phyloP scores from a whole-genome alignment of 345 rosid species.

The Cardamine occulta region DNA sequence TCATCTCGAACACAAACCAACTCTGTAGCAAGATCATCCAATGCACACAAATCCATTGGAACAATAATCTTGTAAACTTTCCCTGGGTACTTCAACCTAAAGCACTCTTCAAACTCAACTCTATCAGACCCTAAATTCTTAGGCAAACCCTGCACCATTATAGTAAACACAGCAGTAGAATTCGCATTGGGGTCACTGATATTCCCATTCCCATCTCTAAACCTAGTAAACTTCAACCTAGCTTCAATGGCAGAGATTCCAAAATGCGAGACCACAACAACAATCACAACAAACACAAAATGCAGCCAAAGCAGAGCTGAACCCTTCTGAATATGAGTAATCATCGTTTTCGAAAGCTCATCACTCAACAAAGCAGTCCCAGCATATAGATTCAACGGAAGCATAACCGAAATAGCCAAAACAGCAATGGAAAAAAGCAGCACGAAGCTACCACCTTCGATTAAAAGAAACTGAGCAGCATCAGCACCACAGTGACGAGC shows the following conservation, averaged over 20 bases:
- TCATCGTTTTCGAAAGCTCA: slow-evolving; percentile 86
- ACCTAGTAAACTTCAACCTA: slow-evolving; percentile 79
- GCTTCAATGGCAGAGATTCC: slow-evolving; percentile 72
- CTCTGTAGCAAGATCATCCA: slow-evolving; percentile 89
- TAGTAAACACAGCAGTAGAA: slow-evolving; percentile 81
- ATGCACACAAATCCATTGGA: slow-evolving; percentile 95
- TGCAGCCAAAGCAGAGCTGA: slow-evolving; percentile 84
- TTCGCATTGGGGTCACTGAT: slow-evolving; percentile 63
- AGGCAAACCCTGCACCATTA: slow-evolving; percentile 92
- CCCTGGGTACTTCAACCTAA: slow-evolving; percentile 77
- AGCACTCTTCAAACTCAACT: slow-evolving; percentile 68
- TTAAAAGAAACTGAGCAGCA: slow-evolving; percentile 86
- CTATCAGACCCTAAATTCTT: slow-evolving; percentile 76
- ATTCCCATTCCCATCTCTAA: slow-evolving; percentile 94
- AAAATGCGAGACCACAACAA: slow-evolving; percentile 65
- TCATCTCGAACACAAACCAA: slow-evolving; percentile 81
- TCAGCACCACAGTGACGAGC: slow-evolving; percentile 95
- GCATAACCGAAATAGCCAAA: slow-evolving; percentile 63
- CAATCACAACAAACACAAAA: slow-evolving; percentile 68
- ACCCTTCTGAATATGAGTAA: slow-evolving; percentile 81
- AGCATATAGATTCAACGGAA: slow-evolving; percentile 79
- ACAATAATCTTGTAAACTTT: slow-evolving; percentile 75
- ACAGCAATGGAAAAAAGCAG: slow-evolving; percentile 58
- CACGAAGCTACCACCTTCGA: slow-evolving; percentile 88
- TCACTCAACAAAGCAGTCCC: slow-evolving; percentile 77